These are phyloP conservation scores for Vanilla planifolia DNA, from an alignment of 106 monocot species.

Conservation along the genomic window DNA sequence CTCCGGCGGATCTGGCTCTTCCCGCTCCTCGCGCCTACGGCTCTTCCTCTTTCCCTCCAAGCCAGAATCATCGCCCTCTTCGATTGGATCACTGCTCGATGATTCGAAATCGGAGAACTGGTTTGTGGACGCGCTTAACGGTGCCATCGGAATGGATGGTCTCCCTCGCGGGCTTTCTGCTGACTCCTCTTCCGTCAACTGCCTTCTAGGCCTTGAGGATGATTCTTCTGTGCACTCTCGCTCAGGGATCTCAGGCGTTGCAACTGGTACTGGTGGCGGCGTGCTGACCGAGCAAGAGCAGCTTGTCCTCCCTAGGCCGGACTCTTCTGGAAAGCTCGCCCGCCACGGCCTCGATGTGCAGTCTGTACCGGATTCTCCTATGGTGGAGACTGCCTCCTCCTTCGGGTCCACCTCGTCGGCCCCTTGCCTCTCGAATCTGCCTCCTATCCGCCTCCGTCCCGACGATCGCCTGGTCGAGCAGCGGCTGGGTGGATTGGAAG, in stretches of 20 bases:
- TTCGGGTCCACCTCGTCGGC: constrained; percentile 74
- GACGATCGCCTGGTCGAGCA: constrained; percentile 47
- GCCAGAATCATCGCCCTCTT: constrained; percentile 49
- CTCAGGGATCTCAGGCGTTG: neutral
- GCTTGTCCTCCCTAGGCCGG: constrained; percentile 23
- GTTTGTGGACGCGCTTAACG: constrained; percentile 89
- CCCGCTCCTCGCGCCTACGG: constrained; percentile 39
- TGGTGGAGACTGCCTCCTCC: constrained; percentile 64
- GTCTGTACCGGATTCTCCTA: constrained; percentile 69
- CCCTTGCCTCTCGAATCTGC: constrained; percentile 70
- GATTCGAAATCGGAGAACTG: constrained; percentile 82
- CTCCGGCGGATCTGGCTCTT: neutral
- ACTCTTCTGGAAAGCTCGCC: constrained; percentile 31
- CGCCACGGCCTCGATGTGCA: constrained; percentile 37
- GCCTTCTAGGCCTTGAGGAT: constrained; percentile 74
- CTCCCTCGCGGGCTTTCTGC: constrained; percentile 37
- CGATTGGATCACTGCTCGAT: constrained; percentile 63
- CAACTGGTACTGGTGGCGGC: neutral
- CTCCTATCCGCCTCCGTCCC: constrained; percentile 62
- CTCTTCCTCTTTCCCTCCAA: constrained; percentile 69
- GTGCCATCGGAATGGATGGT: constrained; percentile 40
- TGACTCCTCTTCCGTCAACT: constrained; percentile 68
- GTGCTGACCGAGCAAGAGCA: constrained; percentile 4
- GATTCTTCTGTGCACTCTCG: constrained; percentile 36
- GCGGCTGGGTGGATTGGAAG: constrained; percentile 30